Evolutionary conservation across 306 rosid genomes (phyloP), one percentile per base, ranked within the genome.

Genomic region (Herpetospermum pedunculosum): DNA sequence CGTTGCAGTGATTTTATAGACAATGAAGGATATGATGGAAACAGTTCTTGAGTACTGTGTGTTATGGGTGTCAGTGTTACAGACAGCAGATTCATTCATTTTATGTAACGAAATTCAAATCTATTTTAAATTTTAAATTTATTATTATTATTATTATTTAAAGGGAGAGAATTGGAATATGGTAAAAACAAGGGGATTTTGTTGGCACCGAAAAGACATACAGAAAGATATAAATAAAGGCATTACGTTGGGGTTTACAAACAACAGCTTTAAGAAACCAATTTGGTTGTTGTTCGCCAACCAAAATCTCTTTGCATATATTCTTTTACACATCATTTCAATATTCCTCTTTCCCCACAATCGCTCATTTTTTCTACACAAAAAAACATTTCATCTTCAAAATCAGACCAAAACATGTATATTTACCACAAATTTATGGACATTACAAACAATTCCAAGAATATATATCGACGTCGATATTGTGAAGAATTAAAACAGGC

Each of bases 201-300:
- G 73, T 68, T 68, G 73, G 38, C 23, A 68, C 54, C 19, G 58
- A 70, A 70, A 70, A 70, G 74, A 44, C 74, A 70, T 47, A 70
- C 74, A 46, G 74, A 70, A 70, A 70, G 28, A 70, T 16, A 70
- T 44, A 11, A 70, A 70, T 15, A 70, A 70, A 29, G 58, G 28
- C 57, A 70, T 70, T 70, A 47, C 74, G 14, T 70, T 70, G 74
- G 74, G 74, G 38, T 44, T 44, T 69, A 69, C 57, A 46, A 70
- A 44, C 53, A 47, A 46, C 58, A 70, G 74, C 74, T 70, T 70
- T 46, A 28, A 28, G 57, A 70, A 70, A 1, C 37, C 21, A 12
- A 30, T 60, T 60, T 3, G 25, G 13, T 59, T n/a, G n/a, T n/a
- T n/a, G n/a, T n/a, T 59, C 23, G 70, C 70, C 44, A 34, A 62